Conservation (phyloP, 345 rosid species). For the Eucalyptus polybractea region DNA sequence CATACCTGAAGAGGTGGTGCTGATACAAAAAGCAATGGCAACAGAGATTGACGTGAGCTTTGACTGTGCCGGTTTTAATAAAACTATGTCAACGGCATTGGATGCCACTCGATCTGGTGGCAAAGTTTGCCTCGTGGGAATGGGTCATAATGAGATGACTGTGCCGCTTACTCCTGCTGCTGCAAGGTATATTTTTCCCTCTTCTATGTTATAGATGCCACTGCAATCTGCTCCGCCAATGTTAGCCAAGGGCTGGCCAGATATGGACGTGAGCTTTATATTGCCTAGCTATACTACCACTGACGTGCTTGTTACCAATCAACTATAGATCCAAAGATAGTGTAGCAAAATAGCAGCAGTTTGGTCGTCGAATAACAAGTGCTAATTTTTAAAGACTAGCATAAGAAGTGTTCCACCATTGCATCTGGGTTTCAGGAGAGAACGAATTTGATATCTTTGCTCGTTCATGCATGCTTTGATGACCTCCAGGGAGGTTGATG, state of each 20-base stretch:
- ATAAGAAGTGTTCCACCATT: background rate
- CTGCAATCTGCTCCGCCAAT: background rate
- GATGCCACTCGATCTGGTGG: constrained; percentile 68
- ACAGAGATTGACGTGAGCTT: constrained; percentile 56
- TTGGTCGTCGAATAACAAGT: background rate
- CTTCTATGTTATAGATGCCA: background rate
- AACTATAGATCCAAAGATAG: background rate
- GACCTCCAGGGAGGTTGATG: constrained; percentile 72
- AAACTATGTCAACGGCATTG: constrained; percentile 84
- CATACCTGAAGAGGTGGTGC: constrained; percentile 46
- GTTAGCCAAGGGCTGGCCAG: background rate
- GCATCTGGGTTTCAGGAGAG: background rate
- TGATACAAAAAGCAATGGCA: constrained; percentile 53
- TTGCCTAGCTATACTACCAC: background rate
- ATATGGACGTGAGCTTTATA: background rate
- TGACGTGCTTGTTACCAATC: background rate
- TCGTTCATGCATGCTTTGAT: background rate
- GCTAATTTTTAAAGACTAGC: background rate
- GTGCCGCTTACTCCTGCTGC: constrained; percentile 85
- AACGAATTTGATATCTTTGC: background rate
- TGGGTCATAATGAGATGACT: constrained; percentile 73
- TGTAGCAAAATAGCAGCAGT: background rate
- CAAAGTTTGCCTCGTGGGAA: constrained; percentile 87
- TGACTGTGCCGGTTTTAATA: constrained; percentile 83
- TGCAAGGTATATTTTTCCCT: constrained; percentile 40